These are phyloP conservation scores for Tolypocladium endophyticum DNA, from an alignment of 2,329 filamentous ascomycete species.

Conservation along the genomic window DNA sequence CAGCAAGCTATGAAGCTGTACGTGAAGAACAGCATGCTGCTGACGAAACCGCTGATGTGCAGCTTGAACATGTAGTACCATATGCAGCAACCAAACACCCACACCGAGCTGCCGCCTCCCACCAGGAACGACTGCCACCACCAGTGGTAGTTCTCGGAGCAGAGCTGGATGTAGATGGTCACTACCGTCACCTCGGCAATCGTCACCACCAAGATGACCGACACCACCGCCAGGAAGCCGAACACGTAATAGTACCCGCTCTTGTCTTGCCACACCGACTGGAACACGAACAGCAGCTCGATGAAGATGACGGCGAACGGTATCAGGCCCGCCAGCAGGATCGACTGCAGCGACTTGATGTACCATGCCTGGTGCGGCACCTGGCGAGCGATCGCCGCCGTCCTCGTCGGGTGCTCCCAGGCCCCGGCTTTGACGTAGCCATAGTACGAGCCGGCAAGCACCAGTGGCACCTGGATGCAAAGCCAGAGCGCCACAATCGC, in stretches of 20 bases:
- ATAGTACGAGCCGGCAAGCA: conserved; percentile 70
- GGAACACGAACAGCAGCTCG: conserved; percentile 77
- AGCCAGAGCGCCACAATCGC: conserved; percentile 70
- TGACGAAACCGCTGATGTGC: conserved; percentile 71
- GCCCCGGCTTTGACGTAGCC: conserved; percentile 56
- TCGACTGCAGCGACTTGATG: conserved; percentile 48
- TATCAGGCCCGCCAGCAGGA: conserved; percentile 64
- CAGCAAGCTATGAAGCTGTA: conserved; percentile 75
- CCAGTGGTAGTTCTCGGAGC: conserved; percentile 81
- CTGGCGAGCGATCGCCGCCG: conserved; percentile 59
- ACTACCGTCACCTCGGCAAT: conserved; percentile 79
- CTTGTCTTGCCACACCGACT: conserved; percentile 83
- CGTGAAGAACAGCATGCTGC: conserved; percentile 71
- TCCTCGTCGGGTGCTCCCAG: conserved; percentile 78
- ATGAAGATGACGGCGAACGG: conserved; percentile 85
- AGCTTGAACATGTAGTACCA: conserved; percentile 79
- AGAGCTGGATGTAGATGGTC: conserved; percentile 72
- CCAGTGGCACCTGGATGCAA: conserved; percentile 74
- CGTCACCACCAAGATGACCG: conserved; percentile 60
- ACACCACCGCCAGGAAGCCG: conserved; percentile 70
- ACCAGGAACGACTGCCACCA: conserved; percentile 85
- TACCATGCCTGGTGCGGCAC: conserved; percentile 72
- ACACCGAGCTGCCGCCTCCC: conserved; percentile 64
- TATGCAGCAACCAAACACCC: conserved; percentile 73
- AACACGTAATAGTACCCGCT: conserved; percentile 89